Conservation (phyloP, 73 alveolate species). For the Stentor roeselii region DNA sequence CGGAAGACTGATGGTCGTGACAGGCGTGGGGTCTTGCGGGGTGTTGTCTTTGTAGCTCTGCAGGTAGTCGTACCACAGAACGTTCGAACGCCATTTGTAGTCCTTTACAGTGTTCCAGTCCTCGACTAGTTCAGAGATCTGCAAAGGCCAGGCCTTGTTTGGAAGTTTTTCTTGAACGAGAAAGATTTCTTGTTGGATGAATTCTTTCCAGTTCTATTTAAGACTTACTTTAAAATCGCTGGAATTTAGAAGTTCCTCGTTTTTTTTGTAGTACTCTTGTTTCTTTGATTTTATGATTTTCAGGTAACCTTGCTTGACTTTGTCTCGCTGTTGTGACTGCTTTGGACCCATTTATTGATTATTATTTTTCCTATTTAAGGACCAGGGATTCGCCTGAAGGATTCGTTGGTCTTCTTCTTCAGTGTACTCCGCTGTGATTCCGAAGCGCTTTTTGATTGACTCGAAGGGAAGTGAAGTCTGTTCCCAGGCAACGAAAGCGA, state of each 20-base stretch:
- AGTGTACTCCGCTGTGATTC: too few species aligned
- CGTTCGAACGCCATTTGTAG: conserved; percentile 22
- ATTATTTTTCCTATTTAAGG: neutral
- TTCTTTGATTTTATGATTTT: neutral
- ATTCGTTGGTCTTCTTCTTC: too few species aligned
- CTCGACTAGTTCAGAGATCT: neutral
- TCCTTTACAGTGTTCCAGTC: neutral
- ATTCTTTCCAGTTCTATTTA: conserved; percentile 3
- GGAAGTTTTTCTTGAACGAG: neutral
- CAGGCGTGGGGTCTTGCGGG: neutral
- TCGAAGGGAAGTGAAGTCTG: too few species aligned
- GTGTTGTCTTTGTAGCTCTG: conserved; percentile 11
- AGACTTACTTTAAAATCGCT: neutral
- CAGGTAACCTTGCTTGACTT: neutral
- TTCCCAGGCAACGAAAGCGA: too few species aligned
- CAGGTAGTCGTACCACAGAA: conserved; percentile 1
- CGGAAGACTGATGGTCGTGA: neutral
- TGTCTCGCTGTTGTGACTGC: neutral
- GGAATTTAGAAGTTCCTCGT: neutral
- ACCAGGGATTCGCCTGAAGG: too few species aligned
- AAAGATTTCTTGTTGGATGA: neutral
- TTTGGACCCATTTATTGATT: neutral
- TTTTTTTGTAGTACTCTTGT: neutral
- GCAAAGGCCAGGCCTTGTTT: neutral
- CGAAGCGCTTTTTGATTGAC: too few species aligned